These are phyloP conservation scores for Saccharum spontaneum DNA, from an alignment of 176 grass and related monocot genomes.

Conservation along the genomic window DNA sequence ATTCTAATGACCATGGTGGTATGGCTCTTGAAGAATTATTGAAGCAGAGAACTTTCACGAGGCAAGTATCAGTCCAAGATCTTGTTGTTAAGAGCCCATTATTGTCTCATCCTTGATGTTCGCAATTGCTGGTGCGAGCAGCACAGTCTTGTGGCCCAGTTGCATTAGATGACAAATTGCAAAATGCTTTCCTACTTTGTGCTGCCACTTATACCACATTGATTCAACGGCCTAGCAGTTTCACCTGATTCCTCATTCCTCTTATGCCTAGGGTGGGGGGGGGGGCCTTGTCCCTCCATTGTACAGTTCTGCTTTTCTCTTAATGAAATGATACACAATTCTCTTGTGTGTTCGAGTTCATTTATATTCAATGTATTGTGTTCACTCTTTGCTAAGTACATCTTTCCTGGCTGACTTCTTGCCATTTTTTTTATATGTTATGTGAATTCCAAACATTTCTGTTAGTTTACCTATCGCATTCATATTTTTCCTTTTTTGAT, in stretches of 20 bases:
- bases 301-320: too few species aligned
- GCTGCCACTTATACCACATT: neutral
- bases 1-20: conserved; percentile 11
- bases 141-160: neutral
- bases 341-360: too few species aligned
- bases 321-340: too few species aligned
- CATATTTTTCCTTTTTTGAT: neutral
- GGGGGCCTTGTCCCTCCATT: too few species aligned
- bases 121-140: neutral
- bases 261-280: neutral
- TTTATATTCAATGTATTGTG: too few species aligned
- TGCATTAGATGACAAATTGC: neutral
- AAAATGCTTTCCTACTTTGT: neutral
- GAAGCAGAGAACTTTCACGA: conserved; percentile 53
- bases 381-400: neutral
- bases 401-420: neutral
- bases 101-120: neutral
- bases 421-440: neutral
- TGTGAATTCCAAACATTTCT: neutral
- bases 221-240: neutral
- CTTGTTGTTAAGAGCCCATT: too few species aligned
- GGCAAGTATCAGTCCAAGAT: conserved; percentile 36
- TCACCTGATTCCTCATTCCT: neutral
- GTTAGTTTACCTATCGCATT: conserved; percentile 1
- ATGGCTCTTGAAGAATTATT: conserved; percentile 51